Evolutionary conservation across 176 grass and related monocot species (phyloP), one percentile per base, ranked within the genome.

Genomic region (Raddia guianensis): DNA sequence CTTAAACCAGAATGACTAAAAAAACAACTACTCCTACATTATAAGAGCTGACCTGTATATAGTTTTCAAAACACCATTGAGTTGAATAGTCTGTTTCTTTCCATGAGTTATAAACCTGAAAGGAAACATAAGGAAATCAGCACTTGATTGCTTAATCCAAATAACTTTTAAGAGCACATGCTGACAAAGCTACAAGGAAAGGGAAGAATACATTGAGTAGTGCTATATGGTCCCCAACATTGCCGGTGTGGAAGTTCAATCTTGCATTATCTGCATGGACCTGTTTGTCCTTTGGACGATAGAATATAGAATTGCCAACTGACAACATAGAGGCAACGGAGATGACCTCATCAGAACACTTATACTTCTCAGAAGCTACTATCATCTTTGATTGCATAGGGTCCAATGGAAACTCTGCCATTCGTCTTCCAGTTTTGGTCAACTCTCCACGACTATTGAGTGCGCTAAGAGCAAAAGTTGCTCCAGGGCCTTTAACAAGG

Each of bases 221-320:
- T 21, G 92, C 92, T 75, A 95, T 89, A 77, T 98, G 95, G 73
- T 98, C 95, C 60, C 95, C 90, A 66, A 94, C 86, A 82, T 98
- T 98, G 44, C 90, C 95, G 19, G 92, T 91, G 57, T 98, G 90
- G 75, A 98, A 98, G 86, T 95, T 95, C 76, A 93, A 47, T 44
- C 90, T 90, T 34, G 92, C 95, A 89, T 95, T 95, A 77, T 98
- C 92, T 21, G 95, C 95, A 86, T 95, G 95, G 40, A 95, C 90
- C 87, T 95, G 92, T 79, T 98, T 98, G 45, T 98, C 95, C 76
- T 98, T 98, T 1, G 95, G 92, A 56, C 95, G 92, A 78, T 98
- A 98, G 76, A 95, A 98, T 81, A 95, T 93, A 60, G 92, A 93
- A 85, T 98, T 98, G 18, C 92, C 95, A 49, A 93, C 83, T 19